These are phyloP conservation scores for Volvariella volvacea DNA, from an alignment of 1,284 basidiomycete species.

Conservation along the genomic window DNA sequence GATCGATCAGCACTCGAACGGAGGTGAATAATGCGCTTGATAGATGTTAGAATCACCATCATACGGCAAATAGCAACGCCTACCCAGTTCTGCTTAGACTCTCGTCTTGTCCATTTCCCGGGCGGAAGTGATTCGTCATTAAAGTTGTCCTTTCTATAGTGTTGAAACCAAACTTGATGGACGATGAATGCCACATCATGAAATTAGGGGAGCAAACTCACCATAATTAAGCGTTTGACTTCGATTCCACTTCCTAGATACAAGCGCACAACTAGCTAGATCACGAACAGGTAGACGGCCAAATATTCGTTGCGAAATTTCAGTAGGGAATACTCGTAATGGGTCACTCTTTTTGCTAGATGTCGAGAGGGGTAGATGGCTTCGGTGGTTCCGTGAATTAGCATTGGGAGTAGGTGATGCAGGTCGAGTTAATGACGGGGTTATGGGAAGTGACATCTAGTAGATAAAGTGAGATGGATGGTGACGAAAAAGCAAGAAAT, in stretches of 20 bases:
- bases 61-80: constrained; percentile 13
- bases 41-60: constrained; percentile 4
- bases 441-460: constrained; percentile 64
- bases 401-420: constrained; percentile 51
- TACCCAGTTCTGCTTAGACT: constrained; percentile 83
- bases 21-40: constrained; percentile 52
- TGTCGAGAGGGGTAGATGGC: constrained; percentile 34
- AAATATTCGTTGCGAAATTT: constrained; percentile 75
- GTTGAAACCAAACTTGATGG: constrained; percentile 80
- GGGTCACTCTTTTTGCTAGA: constrained; percentile 38
- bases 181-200: constrained; percentile 2
- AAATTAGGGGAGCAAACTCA: constrained; percentile 27
- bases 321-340: constrained; percentile 69
- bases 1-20: constrained; percentile 41
- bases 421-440: constrained; percentile 58
- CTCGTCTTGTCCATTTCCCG: constrained; percentile 81
- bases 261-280: constrained; percentile 70
- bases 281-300: constrained; percentile 54
- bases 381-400: constrained; percentile 32
- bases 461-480: constrained; percentile 7
- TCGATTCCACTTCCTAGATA: constrained; percentile 80
- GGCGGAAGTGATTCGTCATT: constrained; percentile 68
- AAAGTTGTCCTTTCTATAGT: constrained; percentile 75
- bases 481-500: background rate
- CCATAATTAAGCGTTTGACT: constrained; percentile 89